Base-by-base conservation (phyloP, 768 basidiomycete genomes). In the Suillus spraguei region DNA sequence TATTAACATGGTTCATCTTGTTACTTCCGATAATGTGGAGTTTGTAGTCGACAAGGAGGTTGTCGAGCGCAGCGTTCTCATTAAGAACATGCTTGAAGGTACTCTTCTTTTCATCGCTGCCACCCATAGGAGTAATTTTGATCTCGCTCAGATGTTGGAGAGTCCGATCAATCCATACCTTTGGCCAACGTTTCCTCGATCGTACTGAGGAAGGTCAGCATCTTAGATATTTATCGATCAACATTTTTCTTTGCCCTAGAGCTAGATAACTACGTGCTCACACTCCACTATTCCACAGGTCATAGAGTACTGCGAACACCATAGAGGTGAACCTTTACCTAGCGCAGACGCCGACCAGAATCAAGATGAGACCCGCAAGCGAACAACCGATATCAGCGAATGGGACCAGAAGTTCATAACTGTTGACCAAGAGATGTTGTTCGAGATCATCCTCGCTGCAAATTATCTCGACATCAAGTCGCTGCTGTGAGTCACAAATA, bases 31-130 rank as follows among this genome's bases (percentile, higher is more conserved):
- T 77, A 95, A 93, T 69, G 97, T 98, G 79, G 87, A 90, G 66
- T 99, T 97, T 81, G 83, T 85, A 60, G 92, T 96, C 67, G 95
- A 98, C 74, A 93, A 90, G 78, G 92, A 95, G 62, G 93, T 99
- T 62, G 94, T 94, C 62, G 93, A 96, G 81, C 92, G 97, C 76
- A 91, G 88, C 66, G 95, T 97, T 11, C 87, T 99, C 70, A 97
- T 99, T 79, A 97, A 97, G 85, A 97, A 97, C 83, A 98, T 99
- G 97, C 91, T 99, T 60, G 97, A 99, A 80, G 97, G 97, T 94
- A 44, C 63, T 63, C 60, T 42, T 58, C 62, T 59, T 59, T 52
- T 65, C 46, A 41, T 60, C 39, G 10, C 7, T 42, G 9, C 6
- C 52, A 22, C 44, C 44, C 39, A 49, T 42, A 50, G 33, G 63